These are phyloP conservation scores for Rhizopogon roseolus DNA, from an alignment of 768 basidiomycete genomes.

Conservation along the genomic window DNA sequence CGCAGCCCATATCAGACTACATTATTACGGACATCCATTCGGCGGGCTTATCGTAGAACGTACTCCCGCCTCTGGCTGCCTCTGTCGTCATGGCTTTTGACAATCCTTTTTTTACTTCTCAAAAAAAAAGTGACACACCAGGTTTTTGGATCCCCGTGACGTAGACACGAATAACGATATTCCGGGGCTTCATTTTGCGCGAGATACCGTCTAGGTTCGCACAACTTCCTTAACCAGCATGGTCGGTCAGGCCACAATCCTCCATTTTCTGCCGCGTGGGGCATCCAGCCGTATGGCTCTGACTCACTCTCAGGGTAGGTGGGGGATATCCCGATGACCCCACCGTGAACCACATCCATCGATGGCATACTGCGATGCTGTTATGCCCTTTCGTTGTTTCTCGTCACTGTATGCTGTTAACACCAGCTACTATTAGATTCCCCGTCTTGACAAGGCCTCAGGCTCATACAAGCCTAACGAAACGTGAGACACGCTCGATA, in stretches of 20 bases:
- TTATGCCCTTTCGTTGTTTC: background rate
- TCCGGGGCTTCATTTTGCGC: background rate
- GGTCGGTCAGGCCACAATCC: background rate
- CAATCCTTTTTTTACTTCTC: background rate
- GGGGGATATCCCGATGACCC: background rate
- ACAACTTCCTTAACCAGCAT: background rate
- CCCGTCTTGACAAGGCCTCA: too few species aligned
- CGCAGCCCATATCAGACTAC: background rate
- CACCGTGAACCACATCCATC: background rate
- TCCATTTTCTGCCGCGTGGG: background rate
- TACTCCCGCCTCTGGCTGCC: background rate
- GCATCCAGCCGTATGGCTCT: background rate
- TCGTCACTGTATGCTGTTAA: background rate
- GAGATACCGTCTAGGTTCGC: background rate
- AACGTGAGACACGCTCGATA: background rate
- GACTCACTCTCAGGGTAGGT: background rate
- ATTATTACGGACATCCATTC: background rate
- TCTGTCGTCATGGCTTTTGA: background rate
- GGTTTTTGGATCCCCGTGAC: background rate
- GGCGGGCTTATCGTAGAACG: background rate
- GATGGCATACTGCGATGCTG: background rate
- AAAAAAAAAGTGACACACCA: background rate
- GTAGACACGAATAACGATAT: background rate
- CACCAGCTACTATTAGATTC: background rate
- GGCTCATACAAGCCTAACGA: too few species aligned